Evolutionary conservation across 441 rosid genomes (phyloP).

Genomic region (Corymbia citriodora): DNA sequence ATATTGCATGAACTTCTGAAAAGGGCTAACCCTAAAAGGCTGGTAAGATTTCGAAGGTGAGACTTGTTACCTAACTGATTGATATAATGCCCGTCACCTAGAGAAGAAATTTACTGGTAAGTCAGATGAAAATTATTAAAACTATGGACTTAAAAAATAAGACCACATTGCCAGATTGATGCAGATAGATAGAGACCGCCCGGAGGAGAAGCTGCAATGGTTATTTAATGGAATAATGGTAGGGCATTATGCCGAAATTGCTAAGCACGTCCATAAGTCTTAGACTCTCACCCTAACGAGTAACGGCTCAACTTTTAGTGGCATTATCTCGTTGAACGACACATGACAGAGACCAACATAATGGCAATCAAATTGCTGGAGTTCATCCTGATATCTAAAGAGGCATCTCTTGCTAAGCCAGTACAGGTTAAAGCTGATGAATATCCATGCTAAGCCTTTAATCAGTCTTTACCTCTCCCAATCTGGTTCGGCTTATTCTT

Average conservation of each 20-base stretch:
- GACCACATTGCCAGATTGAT: background rate
- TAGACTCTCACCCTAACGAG: background rate
- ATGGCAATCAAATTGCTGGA: background rate
- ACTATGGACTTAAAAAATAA: background rate
- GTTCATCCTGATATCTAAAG: background rate
- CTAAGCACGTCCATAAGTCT: background rate
- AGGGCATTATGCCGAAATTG: background rate
- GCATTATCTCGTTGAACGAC: background rate
- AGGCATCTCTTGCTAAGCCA: background rate
- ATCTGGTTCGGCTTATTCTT: background rate
- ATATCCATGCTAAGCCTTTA: background rate
- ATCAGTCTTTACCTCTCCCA: background rate
- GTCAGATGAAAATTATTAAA: background rate
- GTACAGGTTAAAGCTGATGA: background rate
- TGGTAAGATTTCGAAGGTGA: background rate
- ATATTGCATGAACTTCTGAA: accelerated
- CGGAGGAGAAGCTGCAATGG: accelerated
- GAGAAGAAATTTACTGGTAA: background rate
- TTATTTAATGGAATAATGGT: background rate
- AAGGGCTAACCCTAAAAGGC: background rate
- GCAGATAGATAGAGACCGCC: background rate
- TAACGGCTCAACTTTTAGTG: background rate
- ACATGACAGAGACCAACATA: background rate
- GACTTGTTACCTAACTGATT: background rate
- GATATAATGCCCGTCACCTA: background rate